A percentile compares a stretch with the other conserved stretches of the same genome.
Conservation (phyloP, 2,329 filamentous ascomycete species). For the Paraphaeosphaeria sporulosa region DNA sequence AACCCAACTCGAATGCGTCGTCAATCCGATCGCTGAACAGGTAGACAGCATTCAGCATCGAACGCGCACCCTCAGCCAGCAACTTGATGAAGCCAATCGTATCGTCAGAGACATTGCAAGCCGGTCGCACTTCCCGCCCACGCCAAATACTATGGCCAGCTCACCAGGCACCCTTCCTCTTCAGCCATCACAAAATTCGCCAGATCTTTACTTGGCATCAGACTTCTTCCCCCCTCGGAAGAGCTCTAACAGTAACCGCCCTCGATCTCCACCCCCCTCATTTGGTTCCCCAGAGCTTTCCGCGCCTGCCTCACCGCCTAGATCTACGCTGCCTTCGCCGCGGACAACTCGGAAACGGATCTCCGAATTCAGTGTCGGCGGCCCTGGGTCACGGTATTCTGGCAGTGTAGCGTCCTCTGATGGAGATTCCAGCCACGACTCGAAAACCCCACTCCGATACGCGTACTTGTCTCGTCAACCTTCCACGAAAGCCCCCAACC, state of each 20-base stretch:
- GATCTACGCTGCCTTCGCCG: conserved; percentile 21
- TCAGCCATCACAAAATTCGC: neutral
- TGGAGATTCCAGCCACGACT: conserved; percentile 54
- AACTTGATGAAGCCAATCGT: conserved; percentile 41
- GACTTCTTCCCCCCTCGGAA: conserved; percentile 14
- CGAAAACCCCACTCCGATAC: conserved; percentile 17
- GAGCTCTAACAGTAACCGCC: conserved; percentile 15
- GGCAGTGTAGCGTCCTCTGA: conserved; percentile 85
- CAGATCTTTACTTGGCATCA: conserved; percentile 6
- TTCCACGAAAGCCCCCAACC: conserved; percentile 2
- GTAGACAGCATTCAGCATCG: conserved; percentile 39
- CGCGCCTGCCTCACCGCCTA: conserved; percentile 20
- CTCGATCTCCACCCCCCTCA: conserved; percentile 16
- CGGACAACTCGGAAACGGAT: conserved; percentile 24
- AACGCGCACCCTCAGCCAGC: conserved; percentile 31
- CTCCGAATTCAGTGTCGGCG: conserved; percentile 51
- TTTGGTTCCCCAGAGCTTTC: conserved; percentile 15
- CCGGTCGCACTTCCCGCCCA: conserved; percentile 18
- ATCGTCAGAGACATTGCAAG: conserved; percentile 36
- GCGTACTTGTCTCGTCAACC: conserved; percentile 18
- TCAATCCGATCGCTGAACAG: conserved; percentile 43
- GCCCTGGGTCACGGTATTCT: conserved; percentile 90
- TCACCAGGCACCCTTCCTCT: conserved; percentile 13
- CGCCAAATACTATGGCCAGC: conserved; percentile 22
- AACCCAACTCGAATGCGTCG: conserved; percentile 36